phyloP scores from a whole-genome alignment of 1,284 basidiomycete genomes.

The Neonothopanus nambi region DNA sequence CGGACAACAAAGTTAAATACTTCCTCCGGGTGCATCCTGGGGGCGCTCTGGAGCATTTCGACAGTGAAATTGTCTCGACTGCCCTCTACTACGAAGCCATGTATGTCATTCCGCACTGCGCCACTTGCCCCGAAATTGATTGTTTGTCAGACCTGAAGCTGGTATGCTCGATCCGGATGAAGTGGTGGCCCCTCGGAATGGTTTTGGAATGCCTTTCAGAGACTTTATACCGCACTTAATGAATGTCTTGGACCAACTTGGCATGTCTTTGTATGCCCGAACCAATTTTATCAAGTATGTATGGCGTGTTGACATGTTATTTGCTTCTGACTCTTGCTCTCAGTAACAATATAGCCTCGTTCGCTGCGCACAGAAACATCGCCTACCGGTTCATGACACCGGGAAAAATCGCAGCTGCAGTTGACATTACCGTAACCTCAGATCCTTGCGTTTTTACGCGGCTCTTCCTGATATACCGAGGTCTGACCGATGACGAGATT shows the following conservation, averaged over 20 bases:
- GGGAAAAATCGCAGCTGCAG: slow-evolving; percentile 73
- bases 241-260: slow-evolving; percentile 75
- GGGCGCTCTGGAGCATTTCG: slow-evolving; percentile 78
- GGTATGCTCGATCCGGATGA: slow-evolving; percentile 70
- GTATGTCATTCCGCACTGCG: slow-evolving; percentile 40
- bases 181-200: slow-evolving; percentile 74
- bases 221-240: slow-evolving; percentile 79
- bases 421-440: slow-evolving; percentile 77
- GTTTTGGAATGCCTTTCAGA: slow-evolving; percentile 75
- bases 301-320: slow-evolving; percentile 2
- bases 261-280: slow-evolving; percentile 74
- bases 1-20: slow-evolving; percentile 74
- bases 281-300: slow-evolving; percentile 76
- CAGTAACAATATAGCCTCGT: slow-evolving; percentile 73
- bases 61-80: slow-evolving; percentile 73
- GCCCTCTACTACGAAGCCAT: slow-evolving; percentile 77
- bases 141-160: slow-evolving; percentile 60
- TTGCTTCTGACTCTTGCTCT: slow-evolving; percentile 3
- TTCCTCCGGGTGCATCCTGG: slow-evolving; percentile 78
- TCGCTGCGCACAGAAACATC: slow-evolving; percentile 75
- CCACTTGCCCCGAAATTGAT: slow-evolving; percentile 7
- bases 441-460: slow-evolving; percentile 81
- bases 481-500: slow-evolving; percentile 76
- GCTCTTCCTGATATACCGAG: slow-evolving; percentile 80
- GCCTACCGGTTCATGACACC: slow-evolving; percentile 84